Base-by-base conservation (phyloP, 2,329 filamentous ascomycete genomes). In the Plenodomus tracheiphilus region DNA sequence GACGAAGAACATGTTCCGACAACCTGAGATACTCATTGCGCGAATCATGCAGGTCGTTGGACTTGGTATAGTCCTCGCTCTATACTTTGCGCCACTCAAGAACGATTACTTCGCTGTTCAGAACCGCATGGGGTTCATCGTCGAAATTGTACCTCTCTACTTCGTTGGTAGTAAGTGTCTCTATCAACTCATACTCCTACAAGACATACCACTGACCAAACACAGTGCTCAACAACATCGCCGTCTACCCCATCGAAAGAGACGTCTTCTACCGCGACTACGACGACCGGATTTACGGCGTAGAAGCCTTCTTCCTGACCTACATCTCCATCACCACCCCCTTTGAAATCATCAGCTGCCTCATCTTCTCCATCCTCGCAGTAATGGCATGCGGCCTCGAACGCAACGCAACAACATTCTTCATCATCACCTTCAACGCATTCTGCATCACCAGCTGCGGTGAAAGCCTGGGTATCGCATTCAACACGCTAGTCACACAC, bases 251-350 rank as follows among this genome's bases (percentile, higher is more conserved):
- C 0, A 75, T 75, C 35, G 88, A 91, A 64, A 79, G 86, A 3
- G 86, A 89, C 47, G 87, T 91, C 0, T 91, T 91, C 67, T 89
- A 91, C 64, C 81, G 85, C 56, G 88, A 92, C 71, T 82, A 88
- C 59, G 86, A 86, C 51, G 88, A 92, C 67, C 81, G 82, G 6
- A 84, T 87, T 2, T 92, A 92, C 64, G 78, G 83, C 3, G 81
- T 86, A 1, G 85, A 88, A 56, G 83, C 86, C 0, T 91, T 92
- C 71, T 79, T 91, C 20, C 72, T 84, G 1, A 82, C 85, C 18
- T 92, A 91, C 68, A 85, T 86, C 0, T 73, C 84, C 1, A 79
- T 89, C 2, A 88, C 91, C 59, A 68, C 89, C 0, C 88, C 88
- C 0, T 89, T 90, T 62, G 87, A 91, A 71, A 76, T 89, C 10